These are phyloP conservation scores for Sambucus nigra DNA, from an alignment of 129 eudicot genomes.

Conservation along the genomic window DNA sequence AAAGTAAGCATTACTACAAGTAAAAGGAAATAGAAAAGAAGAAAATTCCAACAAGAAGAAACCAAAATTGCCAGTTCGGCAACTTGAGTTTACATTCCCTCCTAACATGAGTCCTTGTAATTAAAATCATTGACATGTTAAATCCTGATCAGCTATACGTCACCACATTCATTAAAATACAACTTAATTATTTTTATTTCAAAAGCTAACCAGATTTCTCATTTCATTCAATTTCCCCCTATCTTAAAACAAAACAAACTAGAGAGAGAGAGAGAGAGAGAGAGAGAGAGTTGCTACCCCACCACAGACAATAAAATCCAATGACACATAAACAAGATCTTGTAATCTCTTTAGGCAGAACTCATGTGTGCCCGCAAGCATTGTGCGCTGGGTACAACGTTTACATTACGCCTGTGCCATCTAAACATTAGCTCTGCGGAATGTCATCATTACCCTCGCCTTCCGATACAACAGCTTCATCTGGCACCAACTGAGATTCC, in stretches of 20 bases:
- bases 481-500: conserved; percentile 23
- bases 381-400: neutral
- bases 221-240: neutral
- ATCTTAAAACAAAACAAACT: neutral
- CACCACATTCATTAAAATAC: neutral
- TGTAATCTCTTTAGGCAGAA: too few relatives aligned
- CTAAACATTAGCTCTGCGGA: conserved; percentile 2
- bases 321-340: too few relatives aligned
- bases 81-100: neutral
- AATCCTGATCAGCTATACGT: too few relatives aligned
- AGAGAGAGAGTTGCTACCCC: neutral
- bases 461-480: conserved; percentile 22
- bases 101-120: neutral
- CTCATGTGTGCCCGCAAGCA: neutral
- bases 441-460: conserved; percentile 19
- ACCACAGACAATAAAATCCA: neutral
- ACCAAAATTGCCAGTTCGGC: too few relatives aligned
- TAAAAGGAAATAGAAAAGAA: too few relatives aligned
- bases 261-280: neutral
- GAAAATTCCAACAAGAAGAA: too few relatives aligned
- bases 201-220: neutral
- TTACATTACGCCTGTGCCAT: neutral
- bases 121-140: too few relatives aligned
- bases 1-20: too few relatives aligned
- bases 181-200: too few relatives aligned